Conservation (phyloP, 164 flowering plant species). For the Santalum album region DNA sequence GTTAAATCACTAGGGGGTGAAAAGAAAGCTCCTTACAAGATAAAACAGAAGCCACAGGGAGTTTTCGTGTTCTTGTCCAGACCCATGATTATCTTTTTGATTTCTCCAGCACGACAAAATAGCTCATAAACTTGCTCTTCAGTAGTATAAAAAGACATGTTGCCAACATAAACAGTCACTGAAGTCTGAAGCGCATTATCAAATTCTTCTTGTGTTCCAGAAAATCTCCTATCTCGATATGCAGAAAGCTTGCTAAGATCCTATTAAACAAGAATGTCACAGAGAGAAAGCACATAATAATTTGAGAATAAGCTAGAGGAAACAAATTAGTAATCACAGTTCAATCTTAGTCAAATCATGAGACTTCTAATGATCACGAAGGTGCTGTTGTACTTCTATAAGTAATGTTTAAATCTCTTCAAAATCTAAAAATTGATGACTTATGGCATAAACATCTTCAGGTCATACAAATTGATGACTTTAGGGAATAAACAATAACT, state of each 20-base stretch:
- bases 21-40: constrained; percentile 42
- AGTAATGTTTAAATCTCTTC: no score
- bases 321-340: background rate
- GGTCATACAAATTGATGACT: no score
- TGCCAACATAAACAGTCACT: constrained; percentile 74
- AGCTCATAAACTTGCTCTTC: constrained; percentile 97
- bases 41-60: constrained; percentile 96
- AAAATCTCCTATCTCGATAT: constrained; percentile 79
- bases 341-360: background rate
- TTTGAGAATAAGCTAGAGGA: background rate
- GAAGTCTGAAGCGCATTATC: constrained; percentile 69
- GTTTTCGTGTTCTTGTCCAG: constrained; percentile 93
- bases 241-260: constrained; percentile 79
- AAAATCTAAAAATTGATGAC: no score
- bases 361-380: background rate
- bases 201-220: constrained; percentile 88
- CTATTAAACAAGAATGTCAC: constrained; percentile 22
- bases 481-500: no score
- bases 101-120: constrained; percentile 87
- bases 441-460: no score
- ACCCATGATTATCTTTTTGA: constrained; percentile 94
- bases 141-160: constrained; percentile 94
- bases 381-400: no score
- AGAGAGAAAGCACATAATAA: background rate
- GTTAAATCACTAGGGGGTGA: no score